Percentiles rank a stretch among this genome's conserved stretches.
phyloP scores from a whole-genome alignment of 2,329 filamentous ascomycete species.

The Penicillium corylophilum region DNA sequence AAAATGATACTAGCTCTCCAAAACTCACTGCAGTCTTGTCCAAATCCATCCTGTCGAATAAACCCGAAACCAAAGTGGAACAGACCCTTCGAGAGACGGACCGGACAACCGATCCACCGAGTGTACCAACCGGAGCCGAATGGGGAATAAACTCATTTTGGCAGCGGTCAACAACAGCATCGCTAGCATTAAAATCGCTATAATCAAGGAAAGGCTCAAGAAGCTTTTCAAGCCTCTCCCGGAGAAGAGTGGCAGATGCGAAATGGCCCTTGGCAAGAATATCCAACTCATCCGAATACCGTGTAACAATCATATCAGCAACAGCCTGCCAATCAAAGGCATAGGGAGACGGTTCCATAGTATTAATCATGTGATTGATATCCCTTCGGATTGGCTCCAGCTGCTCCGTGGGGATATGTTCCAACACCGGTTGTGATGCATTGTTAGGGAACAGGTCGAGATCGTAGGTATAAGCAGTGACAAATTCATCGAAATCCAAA shows the following conservation, averaged over 20 bases:
- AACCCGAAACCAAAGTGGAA: slow-evolving; percentile 23
- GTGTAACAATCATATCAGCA: slow-evolving; percentile 60
- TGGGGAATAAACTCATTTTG: slow-evolving; percentile 7
- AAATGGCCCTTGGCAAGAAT: slow-evolving; percentile 18
- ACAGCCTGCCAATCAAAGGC: slow-evolving; percentile 62
- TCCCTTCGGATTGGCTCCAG: slow-evolving; percentile 41
- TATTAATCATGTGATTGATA: slow-evolving; percentile 42
- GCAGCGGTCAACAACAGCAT: slow-evolving; percentile 5
- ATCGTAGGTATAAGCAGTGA: slow-evolving; percentile 44
- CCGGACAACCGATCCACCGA: slow-evolving; percentile 27
- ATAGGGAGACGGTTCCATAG: slow-evolving; percentile 21
- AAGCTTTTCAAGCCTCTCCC: slow-evolving; percentile 1
- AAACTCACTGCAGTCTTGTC: too few species aligned
- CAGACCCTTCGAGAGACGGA: slow-evolving; percentile 32
- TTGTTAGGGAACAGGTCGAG: slow-evolving; percentile 37
- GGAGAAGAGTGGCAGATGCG: slow-evolving; percentile 10
- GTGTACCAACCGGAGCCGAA: slow-evolving; percentile 4
- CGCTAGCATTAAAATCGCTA: slow-evolving; percentile 1
- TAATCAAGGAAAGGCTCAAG: slow-evolving; percentile 12
- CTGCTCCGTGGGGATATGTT: slow-evolving; percentile 22
- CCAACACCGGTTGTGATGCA: slow-evolving; percentile 37
- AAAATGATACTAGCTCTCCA: too few species aligned
- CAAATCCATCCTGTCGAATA: too few species aligned
- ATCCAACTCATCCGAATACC: slow-evolving; percentile 57
- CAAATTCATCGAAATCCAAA: slow-evolving; percentile 46